Conservation (phyloP, 2,329 filamentous ascomycete species). For the Fusarium pseudoanthophilum region DNA sequence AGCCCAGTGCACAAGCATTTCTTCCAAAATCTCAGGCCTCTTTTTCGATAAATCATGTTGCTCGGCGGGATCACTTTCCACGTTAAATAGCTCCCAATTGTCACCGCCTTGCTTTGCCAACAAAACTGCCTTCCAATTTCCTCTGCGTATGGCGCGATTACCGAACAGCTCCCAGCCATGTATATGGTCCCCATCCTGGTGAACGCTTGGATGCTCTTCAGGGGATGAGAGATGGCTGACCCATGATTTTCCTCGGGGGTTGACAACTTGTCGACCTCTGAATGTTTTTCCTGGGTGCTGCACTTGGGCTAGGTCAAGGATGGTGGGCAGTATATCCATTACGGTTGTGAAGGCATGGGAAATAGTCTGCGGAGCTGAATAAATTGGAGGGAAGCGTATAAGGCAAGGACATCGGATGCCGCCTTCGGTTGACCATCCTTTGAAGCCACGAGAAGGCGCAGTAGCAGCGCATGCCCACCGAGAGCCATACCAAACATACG, state of each 20-base stretch:
- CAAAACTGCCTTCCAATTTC: slow-evolving; percentile 64
- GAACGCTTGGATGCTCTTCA: slow-evolving; percentile 12
- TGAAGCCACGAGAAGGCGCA: slow-evolving; percentile 53
- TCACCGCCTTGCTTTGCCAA: background rate
- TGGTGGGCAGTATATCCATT: slow-evolving; percentile 61
- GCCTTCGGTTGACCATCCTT: slow-evolving; percentile 42
- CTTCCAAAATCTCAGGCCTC: slow-evolving; percentile 10
- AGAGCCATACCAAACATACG: slow-evolving; percentile 70
- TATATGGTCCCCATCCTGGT: slow-evolving; percentile 55
- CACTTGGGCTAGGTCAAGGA: slow-evolving; percentile 58
- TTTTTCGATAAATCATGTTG: background rate
- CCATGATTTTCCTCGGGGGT: slow-evolving; percentile 23
- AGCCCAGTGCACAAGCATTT: slow-evolving; percentile 6
- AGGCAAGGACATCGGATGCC: slow-evolving; percentile 25
- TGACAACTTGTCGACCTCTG: slow-evolving; percentile 28
- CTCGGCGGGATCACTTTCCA: slow-evolving; percentile 8
- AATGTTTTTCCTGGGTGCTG: slow-evolving; percentile 51
- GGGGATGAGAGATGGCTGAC: slow-evolving; percentile 2
- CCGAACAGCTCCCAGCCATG: slow-evolving; percentile 68
- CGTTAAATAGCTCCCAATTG: slow-evolving; percentile 22
- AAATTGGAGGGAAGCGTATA: slow-evolving; percentile 44
- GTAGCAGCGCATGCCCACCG: slow-evolving; percentile 60
- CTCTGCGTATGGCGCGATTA: slow-evolving; percentile 61
- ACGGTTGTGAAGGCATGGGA: slow-evolving; percentile 49
- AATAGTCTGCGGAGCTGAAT: slow-evolving; percentile 47